Conservation (phyloP, 306 rosid species). For the Dryas octopetala region DNA sequence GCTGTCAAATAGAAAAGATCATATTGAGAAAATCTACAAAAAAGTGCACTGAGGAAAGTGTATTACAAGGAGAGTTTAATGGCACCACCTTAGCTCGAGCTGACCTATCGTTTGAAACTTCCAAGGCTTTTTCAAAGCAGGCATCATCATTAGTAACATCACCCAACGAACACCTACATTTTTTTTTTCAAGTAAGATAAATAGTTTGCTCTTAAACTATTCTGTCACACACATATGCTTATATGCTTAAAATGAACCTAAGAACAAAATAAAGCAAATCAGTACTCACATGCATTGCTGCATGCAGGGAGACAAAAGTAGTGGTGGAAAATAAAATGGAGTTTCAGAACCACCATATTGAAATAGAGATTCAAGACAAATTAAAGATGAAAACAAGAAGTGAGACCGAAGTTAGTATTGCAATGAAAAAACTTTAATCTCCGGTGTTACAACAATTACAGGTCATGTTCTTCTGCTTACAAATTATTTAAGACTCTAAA, state of each 20-base stretch:
- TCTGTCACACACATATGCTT: neutral
- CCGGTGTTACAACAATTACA: neutral
- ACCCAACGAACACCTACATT: conserved; percentile 88
- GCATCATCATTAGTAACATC: conserved; percentile 74
- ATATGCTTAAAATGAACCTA: neutral
- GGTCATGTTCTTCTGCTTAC: neutral
- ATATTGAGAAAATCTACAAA: conserved; percentile 14
- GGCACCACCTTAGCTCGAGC: conserved; percentile 82
- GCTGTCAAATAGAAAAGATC: conserved; percentile 45
- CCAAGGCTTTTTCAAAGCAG: conserved; percentile 86
- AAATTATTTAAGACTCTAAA: neutral
- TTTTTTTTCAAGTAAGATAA: conserved; percentile 18
- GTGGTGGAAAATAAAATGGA: neutral
- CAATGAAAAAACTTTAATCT: neutral
- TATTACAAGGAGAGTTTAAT: neutral
- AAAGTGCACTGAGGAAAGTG: conserved; percentile 16
- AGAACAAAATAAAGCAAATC: conserved; percentile 12
- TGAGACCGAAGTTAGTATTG: neutral
- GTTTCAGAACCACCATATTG: neutral
- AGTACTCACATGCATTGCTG: conserved; percentile 10
- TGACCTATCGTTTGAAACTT: conserved; percentile 81
- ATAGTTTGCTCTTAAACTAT: conserved; percentile 4
- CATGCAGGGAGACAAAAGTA: conserved; percentile 14
- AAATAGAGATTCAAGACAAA: conserved; percentile 5
- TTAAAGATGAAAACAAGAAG: neutral